These are phyloP conservation scores for Schrenkiella parvula DNA, from an alignment of 345 rosid species.

Conservation along the genomic window DNA sequence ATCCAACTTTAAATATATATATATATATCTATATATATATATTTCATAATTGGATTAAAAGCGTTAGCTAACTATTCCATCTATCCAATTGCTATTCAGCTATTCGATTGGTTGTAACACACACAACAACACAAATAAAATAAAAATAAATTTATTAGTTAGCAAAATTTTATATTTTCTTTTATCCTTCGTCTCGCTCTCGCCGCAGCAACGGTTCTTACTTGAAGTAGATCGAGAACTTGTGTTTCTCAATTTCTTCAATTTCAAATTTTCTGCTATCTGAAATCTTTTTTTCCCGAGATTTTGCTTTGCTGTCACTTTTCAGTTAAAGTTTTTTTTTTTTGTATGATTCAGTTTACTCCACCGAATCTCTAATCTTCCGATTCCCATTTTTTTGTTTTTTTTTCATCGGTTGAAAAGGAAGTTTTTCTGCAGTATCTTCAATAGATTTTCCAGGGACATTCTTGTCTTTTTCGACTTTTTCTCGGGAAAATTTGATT, in stretches of 20 bases:
- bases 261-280: background rate
- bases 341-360: slow-evolving; percentile 2
- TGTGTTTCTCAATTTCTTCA: background rate
- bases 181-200: slow-evolving; percentile 4
- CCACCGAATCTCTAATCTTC: slow-evolving; percentile 26
- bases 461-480: background rate
- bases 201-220: slow-evolving; percentile 34
- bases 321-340: slow-evolving; percentile 4
- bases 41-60: too few relatives aligned
- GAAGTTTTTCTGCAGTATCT: slow-evolving; percentile 2
- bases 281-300: background rate
- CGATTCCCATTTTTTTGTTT: background rate
- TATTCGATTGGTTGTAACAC: slow-evolving; percentile 18
- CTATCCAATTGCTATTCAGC: slow-evolving; percentile 19
- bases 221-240: slow-evolving; percentile 29
- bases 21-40: too few relatives aligned
- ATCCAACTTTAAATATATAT: too few relatives aligned
- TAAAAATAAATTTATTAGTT: background rate
- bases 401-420: background rate
- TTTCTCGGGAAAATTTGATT: slow-evolving; percentile 10
- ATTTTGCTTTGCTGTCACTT: background rate
- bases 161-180: background rate
- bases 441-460: slow-evolving; percentile 15
- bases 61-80: slow-evolving; percentile 9
- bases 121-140: background rate